Evolutionary conservation across 1,284 basidiomycete genomes (phyloP).

Genomic region (Chalciporus sp.): DNA sequence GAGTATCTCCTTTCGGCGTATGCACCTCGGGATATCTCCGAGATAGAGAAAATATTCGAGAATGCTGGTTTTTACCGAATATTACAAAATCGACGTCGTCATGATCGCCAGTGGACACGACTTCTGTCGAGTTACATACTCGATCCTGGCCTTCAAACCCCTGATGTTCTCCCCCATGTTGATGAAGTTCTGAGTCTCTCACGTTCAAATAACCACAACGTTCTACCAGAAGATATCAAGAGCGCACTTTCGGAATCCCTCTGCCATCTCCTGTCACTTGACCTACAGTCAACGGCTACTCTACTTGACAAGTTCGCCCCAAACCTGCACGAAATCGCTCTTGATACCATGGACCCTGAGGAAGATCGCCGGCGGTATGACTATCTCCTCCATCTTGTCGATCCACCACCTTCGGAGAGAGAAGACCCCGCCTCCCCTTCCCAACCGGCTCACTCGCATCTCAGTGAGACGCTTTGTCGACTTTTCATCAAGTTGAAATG

Average conservation of each 20-base stretch:
- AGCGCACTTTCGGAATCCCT: constrained; percentile 57
- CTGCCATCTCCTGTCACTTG: constrained; percentile 63
- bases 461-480: constrained; percentile 53
- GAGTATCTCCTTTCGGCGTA: constrained; percentile 96
- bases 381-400: constrained; percentile 81
- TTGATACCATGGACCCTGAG: constrained; percentile 48
- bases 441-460: constrained; percentile 32
- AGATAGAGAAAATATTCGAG: constrained; percentile 74
- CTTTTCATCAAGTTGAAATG: constrained; percentile 79
- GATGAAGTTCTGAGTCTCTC: constrained; percentile 62
- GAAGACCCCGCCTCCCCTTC: constrained; percentile 35
- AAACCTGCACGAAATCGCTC: constrained; percentile 58
- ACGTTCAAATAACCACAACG: constrained; percentile 42
- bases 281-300: constrained; percentile 67
- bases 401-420: constrained; percentile 49
- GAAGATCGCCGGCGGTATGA: constrained; percentile 64
- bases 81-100: constrained; percentile 77
- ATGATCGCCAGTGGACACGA: constrained; percentile 76
- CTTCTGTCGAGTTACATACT: constrained; percentile 75
- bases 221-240: constrained; percentile 54
- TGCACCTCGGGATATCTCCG: constrained; percentile 77
- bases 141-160: constrained; percentile 68
- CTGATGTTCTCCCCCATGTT: constrained; percentile 66
- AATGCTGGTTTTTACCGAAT: constrained; percentile 90
- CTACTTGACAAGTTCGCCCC: constrained; percentile 78